Evolutionary conservation across 805 yeast species (phyloP).

Genomic region (Komagataella phaffii): DNA sequence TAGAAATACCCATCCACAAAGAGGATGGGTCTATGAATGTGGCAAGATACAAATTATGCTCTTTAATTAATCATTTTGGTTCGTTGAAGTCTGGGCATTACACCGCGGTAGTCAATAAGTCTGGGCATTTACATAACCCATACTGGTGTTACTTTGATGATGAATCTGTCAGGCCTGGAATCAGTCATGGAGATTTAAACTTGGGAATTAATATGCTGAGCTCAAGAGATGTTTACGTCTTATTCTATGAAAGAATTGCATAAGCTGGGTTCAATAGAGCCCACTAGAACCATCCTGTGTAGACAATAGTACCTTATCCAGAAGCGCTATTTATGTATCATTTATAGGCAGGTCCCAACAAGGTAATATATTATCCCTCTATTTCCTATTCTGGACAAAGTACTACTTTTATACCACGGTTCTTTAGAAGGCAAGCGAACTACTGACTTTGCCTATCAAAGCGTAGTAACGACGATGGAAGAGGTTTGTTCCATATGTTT

Average conservation of each 20-base stretch:
- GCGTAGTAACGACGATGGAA: not conserved
- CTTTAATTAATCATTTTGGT: slow-evolving; percentile 62
- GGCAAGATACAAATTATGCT: slow-evolving; percentile 37
- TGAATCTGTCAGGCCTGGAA: slow-evolving; percentile 34
- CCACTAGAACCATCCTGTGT: no score
- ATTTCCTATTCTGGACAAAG: not conserved
- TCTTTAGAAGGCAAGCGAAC: not conserved
- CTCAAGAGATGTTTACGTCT: slow-evolving; percentile 51
- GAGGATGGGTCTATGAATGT: slow-evolving; percentile 8
- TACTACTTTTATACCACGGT: not conserved
- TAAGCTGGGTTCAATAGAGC: not conserved
- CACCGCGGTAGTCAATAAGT: slow-evolving; percentile 49
- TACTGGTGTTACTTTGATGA: slow-evolving; percentile 72
- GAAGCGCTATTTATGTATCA: no score
- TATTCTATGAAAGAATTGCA: slow-evolving; percentile 35
- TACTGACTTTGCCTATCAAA: not conserved
- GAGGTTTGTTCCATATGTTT: not conserved
- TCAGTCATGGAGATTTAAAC: slow-evolving; percentile 31
- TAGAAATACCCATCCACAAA: slow-evolving; percentile 32
- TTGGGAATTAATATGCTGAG: slow-evolving; percentile 23
- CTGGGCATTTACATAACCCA: slow-evolving; percentile 25
- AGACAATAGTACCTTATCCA: not conserved
- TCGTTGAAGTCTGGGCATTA: slow-evolving; percentile 61
- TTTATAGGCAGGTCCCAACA: not conserved
- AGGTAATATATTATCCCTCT: not conserved